Evolutionary conservation across 2,329 filamentous ascomycete species (phyloP).

Genomic region (Aspergillus pseudoviridinutans): DNA sequence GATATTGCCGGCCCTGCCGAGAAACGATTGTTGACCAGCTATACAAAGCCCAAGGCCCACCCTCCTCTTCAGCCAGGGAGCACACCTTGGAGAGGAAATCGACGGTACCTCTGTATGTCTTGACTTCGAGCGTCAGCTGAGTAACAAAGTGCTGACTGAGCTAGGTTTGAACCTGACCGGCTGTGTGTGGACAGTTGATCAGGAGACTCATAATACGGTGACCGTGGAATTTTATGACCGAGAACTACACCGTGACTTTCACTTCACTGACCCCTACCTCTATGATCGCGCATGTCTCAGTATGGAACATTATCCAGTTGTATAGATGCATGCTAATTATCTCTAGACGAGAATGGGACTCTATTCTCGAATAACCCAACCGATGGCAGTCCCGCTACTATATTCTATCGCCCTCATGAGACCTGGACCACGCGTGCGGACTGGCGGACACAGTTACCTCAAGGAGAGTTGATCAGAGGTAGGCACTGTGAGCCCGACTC

Average conservation of each 20-base stretch:
- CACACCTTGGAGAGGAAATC: constrained; percentile 91
- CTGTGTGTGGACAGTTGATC: constrained; percentile 94
- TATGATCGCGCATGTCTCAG: constrained; percentile 94
- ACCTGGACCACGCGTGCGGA: constrained; percentile 89
- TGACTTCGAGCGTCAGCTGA: neutral
- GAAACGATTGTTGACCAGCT: constrained; percentile 50
- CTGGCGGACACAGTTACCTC: constrained; percentile 84
- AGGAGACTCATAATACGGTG: constrained; percentile 88
- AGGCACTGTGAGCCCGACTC: constrained; percentile 6
- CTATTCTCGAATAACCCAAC: constrained; percentile 77
- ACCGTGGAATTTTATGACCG: constrained; percentile 98
- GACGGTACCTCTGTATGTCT: constrained; percentile 74
- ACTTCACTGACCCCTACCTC: constrained; percentile 92
- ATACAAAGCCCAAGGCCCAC: constrained; percentile 66
- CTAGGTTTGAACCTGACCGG: constrained; percentile 76
- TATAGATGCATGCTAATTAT: constrained; percentile 18
- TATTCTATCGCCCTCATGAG: constrained; percentile 97
- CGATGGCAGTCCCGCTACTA: constrained; percentile 64
- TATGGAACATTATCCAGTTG: constrained; percentile 31
- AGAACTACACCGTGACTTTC: constrained; percentile 86
- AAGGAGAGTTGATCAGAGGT: constrained; percentile 73
- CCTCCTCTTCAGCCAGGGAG: constrained; percentile 88
- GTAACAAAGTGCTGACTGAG: constrained; percentile 21
- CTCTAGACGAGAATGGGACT: constrained; percentile 67
- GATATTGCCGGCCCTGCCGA: constrained; percentile 40